Percentiles rank a stretch among this genome's conserved stretches.
Evolutionary conservation across 2,329 filamentous ascomycete species (phyloP).

Genomic region (Phaeoacremonium minimum): DNA sequence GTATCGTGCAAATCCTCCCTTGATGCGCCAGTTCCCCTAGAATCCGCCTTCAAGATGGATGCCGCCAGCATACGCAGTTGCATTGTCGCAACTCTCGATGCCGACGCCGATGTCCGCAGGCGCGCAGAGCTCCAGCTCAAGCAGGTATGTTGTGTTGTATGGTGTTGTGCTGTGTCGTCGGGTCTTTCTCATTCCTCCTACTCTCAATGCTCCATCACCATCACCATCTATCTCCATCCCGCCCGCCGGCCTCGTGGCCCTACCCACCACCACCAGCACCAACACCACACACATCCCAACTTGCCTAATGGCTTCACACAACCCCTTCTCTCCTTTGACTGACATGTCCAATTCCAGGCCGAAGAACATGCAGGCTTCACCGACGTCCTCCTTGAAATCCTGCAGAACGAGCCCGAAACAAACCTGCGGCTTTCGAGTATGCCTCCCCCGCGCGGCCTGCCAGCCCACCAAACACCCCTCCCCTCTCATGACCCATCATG

Average conservation of each 20-base stretch:
- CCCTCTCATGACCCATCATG: constrained; percentile 1
- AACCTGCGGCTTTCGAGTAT: constrained; percentile 86
- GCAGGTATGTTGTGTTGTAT: constrained; percentile 71
- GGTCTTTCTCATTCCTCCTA: too few relatives aligned
- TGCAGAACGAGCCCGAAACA: constrained; percentile 82
- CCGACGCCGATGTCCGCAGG: constrained; percentile 70
- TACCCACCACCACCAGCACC: too few relatives aligned
- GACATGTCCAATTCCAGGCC: too few relatives aligned
- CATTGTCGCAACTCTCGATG: constrained; percentile 71
- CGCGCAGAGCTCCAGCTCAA: constrained; percentile 78
- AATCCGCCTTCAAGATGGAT: constrained; percentile 57
- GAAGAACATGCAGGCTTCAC: constrained; percentile 88
- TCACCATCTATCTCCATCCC: constrained; percentile 4
- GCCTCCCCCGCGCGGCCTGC: constrained; percentile 19
- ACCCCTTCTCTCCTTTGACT: too few relatives aligned
- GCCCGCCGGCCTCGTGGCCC: background rate
- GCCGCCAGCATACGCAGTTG: constrained; percentile 69
- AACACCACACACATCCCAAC: too few relatives aligned
- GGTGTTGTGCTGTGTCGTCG: too few relatives aligned
- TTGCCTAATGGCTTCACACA: too few relatives aligned
- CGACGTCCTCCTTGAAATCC: constrained; percentile 83
- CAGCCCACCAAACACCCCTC: constrained; percentile 7
- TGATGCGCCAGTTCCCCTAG: background rate
- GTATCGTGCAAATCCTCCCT: background rate
- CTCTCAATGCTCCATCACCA: constrained; percentile 2